Base-by-base conservation (phyloP, 75 land plant genomes). In the Chamaecyparis obtusa region DNA sequence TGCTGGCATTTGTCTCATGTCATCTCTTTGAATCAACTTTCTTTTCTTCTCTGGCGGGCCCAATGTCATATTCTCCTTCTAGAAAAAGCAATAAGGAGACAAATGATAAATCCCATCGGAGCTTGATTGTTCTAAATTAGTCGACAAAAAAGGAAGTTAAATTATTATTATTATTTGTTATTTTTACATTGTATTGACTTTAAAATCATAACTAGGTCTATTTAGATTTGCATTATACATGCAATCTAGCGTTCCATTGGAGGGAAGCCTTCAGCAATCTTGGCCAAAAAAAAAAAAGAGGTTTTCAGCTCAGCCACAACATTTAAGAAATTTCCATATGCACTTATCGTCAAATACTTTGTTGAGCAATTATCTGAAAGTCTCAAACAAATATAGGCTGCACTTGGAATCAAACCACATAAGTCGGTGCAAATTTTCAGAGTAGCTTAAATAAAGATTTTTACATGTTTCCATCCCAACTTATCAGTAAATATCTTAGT, bases 21-120 rank as follows among this genome's bases (percentile, higher is more conserved):
- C 83, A 21, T 81, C 83, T 43, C 75, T 51, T 39, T 51, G 56
- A 10, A 5, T 30, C 21, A 87, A 55, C 57, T 87, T 87, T 57
- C 88, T 81, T 56, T 87, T 87, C 84, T 87, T 87, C 32, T 87
- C 88, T 21, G 84, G 54, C 5, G 84, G 88, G 16, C 56, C 84
- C 43, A 81, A 72, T 33, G 5, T 41, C 43, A 64, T 48, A 44
- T 83, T 87, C 41, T 87, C 84, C 67, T 87, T 87, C 88, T 87
- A 46, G 27, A 30, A 37, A 14, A 87, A 3, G 17, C 46, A 80
- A 44, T 41, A 7, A 9, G 41, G 9, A 80, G 83, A 80, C 46
- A 43, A 81, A 81, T 46, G 14, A 9, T 74, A 30, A n/a, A 74
- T 27, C 30, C 3, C 36, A 30, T 71, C 30, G 9, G 75, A 10